Conservation (phyloP, 441 rosid genomes). For the Populus hybrid region DNA sequence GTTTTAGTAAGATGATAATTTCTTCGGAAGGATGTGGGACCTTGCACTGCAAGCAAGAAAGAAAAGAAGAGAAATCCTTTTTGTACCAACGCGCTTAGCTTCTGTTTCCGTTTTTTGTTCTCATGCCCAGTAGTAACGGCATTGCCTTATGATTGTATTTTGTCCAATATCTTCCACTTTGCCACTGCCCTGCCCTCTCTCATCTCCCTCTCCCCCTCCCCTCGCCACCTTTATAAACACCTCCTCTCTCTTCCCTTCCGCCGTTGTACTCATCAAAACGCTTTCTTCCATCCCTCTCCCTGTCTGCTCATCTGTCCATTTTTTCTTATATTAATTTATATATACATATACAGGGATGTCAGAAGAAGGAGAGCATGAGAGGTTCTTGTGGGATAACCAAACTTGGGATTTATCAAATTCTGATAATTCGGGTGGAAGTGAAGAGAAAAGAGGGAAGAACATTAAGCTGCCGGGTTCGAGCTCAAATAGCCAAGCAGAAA, state of each 20-base stretch:
- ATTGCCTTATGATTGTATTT: constrained; percentile 60
- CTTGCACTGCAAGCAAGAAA: not conserved
- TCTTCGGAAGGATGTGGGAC: not conserved
- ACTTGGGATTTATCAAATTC: not conserved
- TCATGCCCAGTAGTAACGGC: constrained; percentile 66
- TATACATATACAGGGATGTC: constrained; percentile 20
- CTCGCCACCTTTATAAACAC: constrained; percentile 28
- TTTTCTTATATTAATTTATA: not conserved
- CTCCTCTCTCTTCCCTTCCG: constrained; percentile 14
- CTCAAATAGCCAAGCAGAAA: constrained; percentile 8
- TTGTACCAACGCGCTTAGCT: constrained; percentile 7
- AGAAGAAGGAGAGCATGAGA: not conserved
- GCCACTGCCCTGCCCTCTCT: constrained; percentile 7
- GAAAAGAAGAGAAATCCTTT: not conserved
- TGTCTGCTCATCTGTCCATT: not conserved
- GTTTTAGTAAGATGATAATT: not conserved
- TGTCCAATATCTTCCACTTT: constrained; percentile 21
- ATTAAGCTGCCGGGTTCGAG: not conserved
- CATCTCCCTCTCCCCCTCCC: constrained; percentile 12
- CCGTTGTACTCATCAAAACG: not conserved
- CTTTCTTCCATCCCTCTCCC: not conserved
- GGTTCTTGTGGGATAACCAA: not conserved
- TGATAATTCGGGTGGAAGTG: not conserved
- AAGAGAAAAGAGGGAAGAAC: not conserved
- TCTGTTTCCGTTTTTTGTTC: constrained; percentile 32